Evolutionary conservation across 768 basidiomycete genomes (phyloP), one percentile per base, ranked within the genome.

Genomic region (Boletus eberwhitei): DNA sequence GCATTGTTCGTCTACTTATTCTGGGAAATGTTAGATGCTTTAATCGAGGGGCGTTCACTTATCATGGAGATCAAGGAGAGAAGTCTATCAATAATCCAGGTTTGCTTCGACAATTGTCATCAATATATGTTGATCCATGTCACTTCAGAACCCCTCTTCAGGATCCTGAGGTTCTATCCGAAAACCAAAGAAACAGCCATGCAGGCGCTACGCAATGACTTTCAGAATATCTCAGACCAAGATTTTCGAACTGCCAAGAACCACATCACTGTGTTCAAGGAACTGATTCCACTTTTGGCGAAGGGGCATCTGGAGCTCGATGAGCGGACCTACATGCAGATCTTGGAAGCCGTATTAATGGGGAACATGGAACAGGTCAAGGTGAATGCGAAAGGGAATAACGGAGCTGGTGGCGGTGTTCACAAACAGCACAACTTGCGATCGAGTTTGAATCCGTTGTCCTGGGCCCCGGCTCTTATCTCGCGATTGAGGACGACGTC

Each of bases 241-340:
- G 64, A 64, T 0, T 66, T 61, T 48, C 52, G 12, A 35, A 1
- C 0, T 7, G 24, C 40, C 16, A 70, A 70, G 48, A 37, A 62
- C 0, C 62, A 51, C 9, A 44, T 70, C 16, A 19, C 29, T 19
- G 4, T 59, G 2, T 52, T 58, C 29, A 57, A 57, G 26, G 53
- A 44, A 19, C n/a, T 70, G 2, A 0, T 0, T 5, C 11, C 31
- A 0, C 43, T 55, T 8, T n/a, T 57, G 5, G 19, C 38, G 16
- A 16, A 21, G 38, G 19, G 39, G 5, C 7, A 4, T 4, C 0
- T 31, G 2, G 41, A 50, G 5, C 8, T 59, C 2, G 48, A 55
- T 21, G n/a, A 51, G 12, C 3, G 16, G 8, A 48, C 40, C 6
- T 2, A 8, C 21, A 0, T 11, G n/a, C 14, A 3, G 3, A 24